Conservation (phyloP, 2,329 filamentous ascomycete genomes). For the Diaporthe helianthi region DNA sequence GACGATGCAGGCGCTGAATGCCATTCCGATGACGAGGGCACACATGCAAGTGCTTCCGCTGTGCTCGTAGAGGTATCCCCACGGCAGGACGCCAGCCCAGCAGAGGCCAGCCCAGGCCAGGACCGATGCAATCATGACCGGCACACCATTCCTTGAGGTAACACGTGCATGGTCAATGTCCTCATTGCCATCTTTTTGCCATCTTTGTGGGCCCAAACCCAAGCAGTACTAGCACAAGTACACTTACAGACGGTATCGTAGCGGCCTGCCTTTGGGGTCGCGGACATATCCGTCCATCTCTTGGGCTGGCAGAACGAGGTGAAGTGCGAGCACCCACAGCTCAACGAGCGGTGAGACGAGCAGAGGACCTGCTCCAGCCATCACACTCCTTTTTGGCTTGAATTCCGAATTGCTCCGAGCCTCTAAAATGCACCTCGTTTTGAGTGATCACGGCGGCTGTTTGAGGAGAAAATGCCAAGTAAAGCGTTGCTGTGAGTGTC, state of each 20-base stretch:
- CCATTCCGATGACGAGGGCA: slow-evolving; percentile 10
- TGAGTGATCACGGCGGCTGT: not conserved
- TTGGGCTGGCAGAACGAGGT: slow-evolving; percentile 24
- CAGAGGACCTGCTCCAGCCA: slow-evolving; percentile 4
- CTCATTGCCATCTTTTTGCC: not conserved
- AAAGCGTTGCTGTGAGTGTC: not conserved
- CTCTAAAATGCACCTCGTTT: not conserved
- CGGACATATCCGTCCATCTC: slow-evolving; percentile 29
- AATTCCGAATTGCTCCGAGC: not conserved
- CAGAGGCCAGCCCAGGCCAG: slow-evolving; percentile 26
- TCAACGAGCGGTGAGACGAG: slow-evolving; percentile 29
- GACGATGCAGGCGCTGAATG: slow-evolving; percentile 10
- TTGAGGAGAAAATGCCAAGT: not conserved
- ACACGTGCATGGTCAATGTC: not conserved
- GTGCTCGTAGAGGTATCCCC: slow-evolving; percentile 26
- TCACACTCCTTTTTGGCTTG: not conserved
- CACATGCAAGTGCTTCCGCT: not conserved
- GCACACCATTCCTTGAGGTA: slow-evolving; percentile 20
- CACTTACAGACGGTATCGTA: slow-evolving; percentile 30
- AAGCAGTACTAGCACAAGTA: not conserved
- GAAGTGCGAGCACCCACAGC: slow-evolving; percentile 27
- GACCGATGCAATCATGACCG: slow-evolving; percentile 9
- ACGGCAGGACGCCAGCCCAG: slow-evolving; percentile 9
- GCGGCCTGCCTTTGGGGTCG: slow-evolving; percentile 28
- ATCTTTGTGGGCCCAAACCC: not conserved